Base-by-base conservation (phyloP, 371 early-diverging fungal genomes). In the Zychaea mexicana region DNA sequence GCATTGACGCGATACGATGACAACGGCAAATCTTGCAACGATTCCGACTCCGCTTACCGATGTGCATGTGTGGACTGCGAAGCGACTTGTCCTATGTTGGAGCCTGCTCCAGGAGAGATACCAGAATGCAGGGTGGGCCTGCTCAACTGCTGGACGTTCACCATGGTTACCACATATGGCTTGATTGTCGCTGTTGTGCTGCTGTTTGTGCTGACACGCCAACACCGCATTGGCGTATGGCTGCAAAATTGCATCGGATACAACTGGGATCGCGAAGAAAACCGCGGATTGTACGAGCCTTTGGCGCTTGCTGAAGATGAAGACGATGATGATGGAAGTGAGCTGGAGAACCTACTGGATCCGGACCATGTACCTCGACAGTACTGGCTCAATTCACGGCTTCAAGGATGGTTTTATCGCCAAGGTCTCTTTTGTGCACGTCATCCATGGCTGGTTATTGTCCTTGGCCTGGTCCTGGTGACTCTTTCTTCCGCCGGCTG, bases 21-120 rank as follows among this genome's bases (percentile, higher is more conserved):
- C 17, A 65, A 76, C 9, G 85, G 81, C 1, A 72, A 72, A 32
- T 67, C 68, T 12, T 91, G 92, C 68, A 87, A 89, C 59, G 87
- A 84, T 36, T 77, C 84, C 1, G 86, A 86, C 52, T 57, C 78
- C 3, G 76, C 67, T 3, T 85, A 83, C 66, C 83, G 86, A 1
- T 92, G 92, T 67, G 77, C 91, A 1, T 92, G 92, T 61, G 85
- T 92, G 30, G 92, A 92, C 59, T 92, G 92, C 66, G 72, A 78
- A 45, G 66, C 82, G 0, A 76, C 83, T 0, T 90, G 91, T 62
- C 88, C 88, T 9, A 60, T 85, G 1, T 59, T 88, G 3, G 82
- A 83, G 1, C 84, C 84, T 10, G 73, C 86, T 0, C 79, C 82
- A 0, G 80, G 64, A 2, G 86, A 85, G 53, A 33, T 64, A 10